Conservation (phyloP, 257 asterid species). For the Knoxia roxburghii region DNA sequence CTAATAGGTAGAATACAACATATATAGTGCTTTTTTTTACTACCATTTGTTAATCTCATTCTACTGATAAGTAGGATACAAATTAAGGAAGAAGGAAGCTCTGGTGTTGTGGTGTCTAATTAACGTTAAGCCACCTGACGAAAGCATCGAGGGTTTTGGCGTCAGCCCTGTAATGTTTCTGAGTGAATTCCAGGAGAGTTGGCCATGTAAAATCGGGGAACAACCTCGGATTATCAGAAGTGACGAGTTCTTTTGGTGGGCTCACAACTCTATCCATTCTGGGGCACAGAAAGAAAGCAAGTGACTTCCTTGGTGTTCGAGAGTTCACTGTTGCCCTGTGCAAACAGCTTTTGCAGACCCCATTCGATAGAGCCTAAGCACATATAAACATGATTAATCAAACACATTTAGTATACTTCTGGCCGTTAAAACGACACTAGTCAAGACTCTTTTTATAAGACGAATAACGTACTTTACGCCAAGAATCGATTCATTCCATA, state of each 20-base stretch:
- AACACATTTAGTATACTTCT: no score
- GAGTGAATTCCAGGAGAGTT: conserved; percentile 60
- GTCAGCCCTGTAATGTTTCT: conserved; percentile 76
- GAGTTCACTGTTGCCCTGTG: conserved; percentile 74
- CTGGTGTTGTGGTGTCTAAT: no score
- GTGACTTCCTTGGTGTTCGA: conserved; percentile 45
- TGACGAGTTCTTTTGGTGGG: conserved; percentile 51
- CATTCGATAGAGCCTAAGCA: conserved; percentile 75
- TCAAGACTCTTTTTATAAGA: no score
- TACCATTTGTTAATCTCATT: no score
- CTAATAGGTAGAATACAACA: no score
- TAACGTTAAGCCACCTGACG: conserved; percentile 40
- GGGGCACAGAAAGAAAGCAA: conserved; percentile 77
- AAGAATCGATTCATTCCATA: no score
- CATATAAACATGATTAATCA: no score
- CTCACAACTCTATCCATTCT: conserved; percentile 42
- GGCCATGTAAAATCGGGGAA: conserved; percentile 77
- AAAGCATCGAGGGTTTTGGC: conserved; percentile 68
- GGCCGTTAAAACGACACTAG: no score
- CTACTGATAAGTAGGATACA: no score
- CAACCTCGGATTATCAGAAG: conserved; percentile 35
- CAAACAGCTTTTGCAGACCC: conserved; percentile 73
- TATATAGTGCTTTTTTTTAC: no score
- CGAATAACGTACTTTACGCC: no score
- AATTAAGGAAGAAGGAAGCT: no score